Base-by-base conservation (phyloP, 2,329 filamentous ascomycete species). In the Trichoderma sp. region DNA sequence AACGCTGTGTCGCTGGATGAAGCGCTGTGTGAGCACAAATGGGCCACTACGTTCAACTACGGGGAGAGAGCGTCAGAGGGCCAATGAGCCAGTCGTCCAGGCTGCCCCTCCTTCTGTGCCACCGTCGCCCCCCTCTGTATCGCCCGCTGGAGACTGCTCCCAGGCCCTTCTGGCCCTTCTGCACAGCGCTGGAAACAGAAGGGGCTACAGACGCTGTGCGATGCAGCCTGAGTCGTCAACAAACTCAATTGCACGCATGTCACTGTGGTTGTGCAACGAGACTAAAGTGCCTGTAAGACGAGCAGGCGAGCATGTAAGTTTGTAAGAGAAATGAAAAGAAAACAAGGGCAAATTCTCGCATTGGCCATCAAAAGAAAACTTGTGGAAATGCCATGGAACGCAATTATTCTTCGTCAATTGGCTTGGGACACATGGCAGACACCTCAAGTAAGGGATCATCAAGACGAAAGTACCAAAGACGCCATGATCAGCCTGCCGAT, bases 361-460 rank as follows among this genome's bases (percentile, higher is more conserved):
- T 53, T 62, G 60, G 43, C 60, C n/a, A 56, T 43, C 43, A 24
- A 29, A 52, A 24, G 55, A 67, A 67, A 67, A 27, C 21, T 7
- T 33, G 37, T 59, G 29, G 63, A 67, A 67, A 47, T 33, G 14
- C 57, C 7, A 7, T n/a, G n/a, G 57, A 59, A 49, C 35, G 60
- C 61, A 56, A 11, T 16, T 27, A 27, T 43, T 62, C 65, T 68
- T 68, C 66, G 37, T 68, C 66, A 68, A 68, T 68, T 62, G 57
- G 59, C 66, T 33, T 63, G 58, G 52, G 57, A 59, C 66, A 61
- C 58, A 63, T 68, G 47, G 58, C 65, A 68, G 33, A 31, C 43
- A 53, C 33, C 31, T 49, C 47, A 49, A 53, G 40, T 43, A 59
- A 37, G 57, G 33, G 35, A 43, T n/a, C 33, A 29, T 59, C 40